Evolutionary conservation across 139 green algal species (phyloP).

Genomic region (Gonium pectorale): DNA sequence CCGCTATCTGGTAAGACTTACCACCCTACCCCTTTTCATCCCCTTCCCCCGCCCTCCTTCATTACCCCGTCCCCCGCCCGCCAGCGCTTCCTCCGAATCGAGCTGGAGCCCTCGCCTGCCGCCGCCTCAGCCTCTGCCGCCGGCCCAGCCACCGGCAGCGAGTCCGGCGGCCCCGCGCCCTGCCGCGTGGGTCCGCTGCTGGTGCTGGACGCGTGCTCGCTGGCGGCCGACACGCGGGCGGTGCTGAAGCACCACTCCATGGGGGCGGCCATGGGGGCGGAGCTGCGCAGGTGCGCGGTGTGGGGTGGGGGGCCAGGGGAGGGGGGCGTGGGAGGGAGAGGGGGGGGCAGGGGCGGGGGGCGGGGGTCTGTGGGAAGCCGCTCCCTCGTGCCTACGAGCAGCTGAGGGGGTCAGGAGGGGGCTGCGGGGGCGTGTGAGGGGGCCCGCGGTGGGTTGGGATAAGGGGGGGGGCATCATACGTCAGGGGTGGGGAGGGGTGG

Average conservation of each 20-base stretch:
- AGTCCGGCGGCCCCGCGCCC: too few species aligned
- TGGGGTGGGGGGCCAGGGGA: neutral
- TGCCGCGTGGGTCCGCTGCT: neutral
- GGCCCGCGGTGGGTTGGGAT: too few species aligned
- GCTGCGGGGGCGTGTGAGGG: neutral
- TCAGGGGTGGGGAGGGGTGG: too few species aligned
- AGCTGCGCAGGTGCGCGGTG: slow-evolving; percentile 24
- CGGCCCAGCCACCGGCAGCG: neutral
- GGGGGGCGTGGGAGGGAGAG: neutral
- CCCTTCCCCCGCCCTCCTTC: neutral
- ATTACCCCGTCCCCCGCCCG: neutral
- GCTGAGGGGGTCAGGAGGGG: too few species aligned
- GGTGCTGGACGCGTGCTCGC: neutral
- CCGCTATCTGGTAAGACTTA: neutral
- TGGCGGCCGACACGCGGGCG: slow-evolving; percentile 25
- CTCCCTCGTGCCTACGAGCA: too few species aligned
- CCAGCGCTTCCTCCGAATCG: neutral
- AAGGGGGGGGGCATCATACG: too few species aligned
- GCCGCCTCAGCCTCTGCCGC: neutral
- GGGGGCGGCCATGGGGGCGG: slow-evolving; percentile 5
- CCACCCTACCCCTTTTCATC: neutral
- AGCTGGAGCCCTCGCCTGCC: slow-evolving; percentile 3
- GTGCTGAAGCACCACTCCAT: slow-evolving; percentile 37
- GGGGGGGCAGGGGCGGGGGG: neutral
- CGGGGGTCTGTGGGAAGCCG: neutral